Conservation (phyloP, 1,284 basidiomycete species). For the Heliocybe sulcata region DNA sequence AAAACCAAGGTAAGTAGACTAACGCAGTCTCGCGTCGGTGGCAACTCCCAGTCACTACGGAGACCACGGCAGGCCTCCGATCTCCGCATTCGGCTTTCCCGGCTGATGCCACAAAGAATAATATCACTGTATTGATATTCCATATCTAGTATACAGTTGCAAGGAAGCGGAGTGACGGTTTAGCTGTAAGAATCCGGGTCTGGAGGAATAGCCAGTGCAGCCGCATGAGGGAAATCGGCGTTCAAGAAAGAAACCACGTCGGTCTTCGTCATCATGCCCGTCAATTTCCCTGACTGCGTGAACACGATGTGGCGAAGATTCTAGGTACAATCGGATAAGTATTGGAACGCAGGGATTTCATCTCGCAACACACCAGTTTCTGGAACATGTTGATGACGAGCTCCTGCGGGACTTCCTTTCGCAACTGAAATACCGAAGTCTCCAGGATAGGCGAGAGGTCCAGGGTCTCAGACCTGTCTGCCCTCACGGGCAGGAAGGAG, state of each 20-base stretch:
- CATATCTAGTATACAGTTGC: background rate
- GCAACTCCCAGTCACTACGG: background rate
- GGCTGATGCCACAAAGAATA: background rate
- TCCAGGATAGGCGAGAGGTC: constrained; percentile 49
- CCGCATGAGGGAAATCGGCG: constrained; percentile 50
- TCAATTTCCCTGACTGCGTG: constrained; percentile 49
- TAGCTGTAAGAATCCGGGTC: background rate
- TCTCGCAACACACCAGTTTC: constrained; percentile 43
- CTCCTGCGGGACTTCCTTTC: constrained; percentile 62
- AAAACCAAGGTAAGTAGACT: background rate
- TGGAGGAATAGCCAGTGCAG: constrained; percentile 24
- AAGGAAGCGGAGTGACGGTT: background rate
- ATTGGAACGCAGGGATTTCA: background rate
- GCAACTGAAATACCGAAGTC: constrained; percentile 52
- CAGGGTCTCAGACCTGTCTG: constrained; percentile 20
- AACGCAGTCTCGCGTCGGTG: background rate
- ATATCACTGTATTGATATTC: too few species aligned
- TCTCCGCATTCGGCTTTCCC: background rate
- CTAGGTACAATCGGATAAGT: constrained; percentile 25
- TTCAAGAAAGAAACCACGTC: constrained; percentile 59
- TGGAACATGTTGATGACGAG: constrained; percentile 69
- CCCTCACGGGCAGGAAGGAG: constrained; percentile 25
- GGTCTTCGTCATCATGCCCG: constrained; percentile 61
- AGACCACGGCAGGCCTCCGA: background rate
- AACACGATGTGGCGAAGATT: constrained; percentile 64